phyloP scores from a whole-genome alignment of 768 basidiomycete species.

The Pleurotus citrinopileatus region DNA sequence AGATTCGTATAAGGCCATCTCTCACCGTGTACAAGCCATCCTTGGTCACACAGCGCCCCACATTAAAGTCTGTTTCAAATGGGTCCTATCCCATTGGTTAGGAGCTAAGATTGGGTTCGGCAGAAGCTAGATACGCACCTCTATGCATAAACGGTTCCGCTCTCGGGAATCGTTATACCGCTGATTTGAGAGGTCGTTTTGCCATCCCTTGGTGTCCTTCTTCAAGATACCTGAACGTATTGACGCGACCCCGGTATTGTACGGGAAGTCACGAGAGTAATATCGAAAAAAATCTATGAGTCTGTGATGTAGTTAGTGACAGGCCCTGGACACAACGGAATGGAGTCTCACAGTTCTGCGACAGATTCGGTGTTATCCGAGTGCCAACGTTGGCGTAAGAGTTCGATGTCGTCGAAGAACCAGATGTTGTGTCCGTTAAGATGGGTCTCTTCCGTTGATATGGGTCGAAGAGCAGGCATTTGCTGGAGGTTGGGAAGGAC shows the following conservation, averaged over 20 bases:
- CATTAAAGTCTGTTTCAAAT: constrained; percentile 95
- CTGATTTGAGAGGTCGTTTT: constrained; percentile 64
- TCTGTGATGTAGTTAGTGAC: constrained; percentile 37
- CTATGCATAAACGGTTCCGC: constrained; percentile 93
- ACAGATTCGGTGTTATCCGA: constrained; percentile 92
- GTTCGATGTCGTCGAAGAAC: constrained; percentile 97
- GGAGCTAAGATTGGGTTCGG: background rate
- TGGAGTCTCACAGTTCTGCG: constrained; percentile 75
- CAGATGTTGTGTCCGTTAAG: constrained; percentile 82
- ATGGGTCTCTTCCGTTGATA: constrained; percentile 83
- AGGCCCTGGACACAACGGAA: background rate
- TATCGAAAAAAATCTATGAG: constrained; percentile 98
- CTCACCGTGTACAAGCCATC: constrained; percentile 93
- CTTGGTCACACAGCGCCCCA: constrained; percentile 92
- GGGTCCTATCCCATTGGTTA: constrained; percentile 64
- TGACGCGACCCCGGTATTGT: constrained; percentile 88
- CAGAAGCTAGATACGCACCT: constrained; percentile 47
- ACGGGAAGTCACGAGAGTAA: constrained; percentile 90
- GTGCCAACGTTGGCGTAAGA: constrained; percentile 88
- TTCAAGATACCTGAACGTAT: constrained; percentile 86
- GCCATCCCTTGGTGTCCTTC: constrained; percentile 94
- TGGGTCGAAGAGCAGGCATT: constrained; percentile 87
- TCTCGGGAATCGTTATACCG: constrained; percentile 76
- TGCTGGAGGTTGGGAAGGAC: constrained; percentile 95
- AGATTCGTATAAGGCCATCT: constrained; percentile 7